Conservation (phyloP, 1,284 basidiomycete species). For the Ceratobasidium sp. region DNA sequence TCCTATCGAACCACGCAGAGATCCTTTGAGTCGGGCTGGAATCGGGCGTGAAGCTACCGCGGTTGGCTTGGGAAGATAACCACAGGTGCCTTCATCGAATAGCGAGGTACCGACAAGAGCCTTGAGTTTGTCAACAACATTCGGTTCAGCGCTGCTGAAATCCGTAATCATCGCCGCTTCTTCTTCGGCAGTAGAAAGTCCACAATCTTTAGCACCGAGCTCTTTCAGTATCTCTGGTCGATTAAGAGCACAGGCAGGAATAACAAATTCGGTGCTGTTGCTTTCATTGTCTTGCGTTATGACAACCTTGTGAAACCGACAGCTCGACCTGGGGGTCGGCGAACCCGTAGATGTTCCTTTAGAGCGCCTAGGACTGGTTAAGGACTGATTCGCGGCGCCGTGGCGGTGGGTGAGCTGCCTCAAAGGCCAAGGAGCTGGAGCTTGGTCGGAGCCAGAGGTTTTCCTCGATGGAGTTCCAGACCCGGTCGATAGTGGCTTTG, state of each 20-base stretch:
- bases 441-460: not conserved
- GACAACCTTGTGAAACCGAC: slow-evolving; percentile 41
- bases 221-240: slow-evolving; percentile 34
- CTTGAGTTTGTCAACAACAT: slow-evolving; percentile 30
- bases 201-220: slow-evolving; percentile 40
- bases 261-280: slow-evolving; percentile 36
- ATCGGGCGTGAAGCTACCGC: not conserved
- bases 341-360: slow-evolving; percentile 4
- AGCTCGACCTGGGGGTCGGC: slow-evolving; percentile 41
- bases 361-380: not conserved
- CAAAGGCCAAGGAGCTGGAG: slow-evolving; percentile 28
- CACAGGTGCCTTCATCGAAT: slow-evolving; percentile 41
- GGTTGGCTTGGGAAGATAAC: slow-evolving; percentile 32
- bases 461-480: not conserved
- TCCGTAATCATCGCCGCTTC: slow-evolving; percentile 40
- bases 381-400: not conserved
- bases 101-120: slow-evolving; percentile 38
- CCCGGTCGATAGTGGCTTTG: not conserved
- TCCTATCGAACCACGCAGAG: not conserved
- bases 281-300: slow-evolving; percentile 6
- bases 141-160: slow-evolving; percentile 28
- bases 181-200: slow-evolving; percentile 40
- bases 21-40: slow-evolving; percentile 9
- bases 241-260: slow-evolving; percentile 40
- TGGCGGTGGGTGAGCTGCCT: slow-evolving; percentile 5